Base-by-base conservation (phyloP, 2,329 filamentous ascomycete species). In the Curvularia eragrostidis region DNA sequence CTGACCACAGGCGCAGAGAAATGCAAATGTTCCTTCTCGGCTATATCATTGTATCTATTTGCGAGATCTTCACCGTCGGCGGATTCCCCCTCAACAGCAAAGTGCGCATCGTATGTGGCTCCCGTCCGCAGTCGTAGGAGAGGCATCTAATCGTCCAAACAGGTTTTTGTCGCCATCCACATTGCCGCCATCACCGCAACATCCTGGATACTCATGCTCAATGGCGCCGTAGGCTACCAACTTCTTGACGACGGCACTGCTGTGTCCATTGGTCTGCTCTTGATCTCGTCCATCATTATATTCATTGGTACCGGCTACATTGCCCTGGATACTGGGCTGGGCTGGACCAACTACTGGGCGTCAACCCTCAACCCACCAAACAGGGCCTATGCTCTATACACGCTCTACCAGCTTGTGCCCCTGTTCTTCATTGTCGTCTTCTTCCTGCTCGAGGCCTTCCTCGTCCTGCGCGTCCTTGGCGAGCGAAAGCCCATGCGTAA, bases 281-380 rank as follows among this genome's bases (percentile, higher is more conserved):
- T 89, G 49, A 80, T 80, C 41, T 97, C 94, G 13, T 89, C 90
- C 0, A 78, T 82, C 10, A 80, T 86, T 13, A 81, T 98, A 53
- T 91, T 98, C 70, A 82, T 98, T 61, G 95, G 95, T 56, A 96
- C 93, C 1, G 94, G 93, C 32, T 99, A 97, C 77, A 96, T 99
- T 72, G 91, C 93, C 12, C 88, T 99, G 61, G 95, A 99, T 75
- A 98, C 94, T 0, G 94, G 90, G 15, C 93, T 92, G 75, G 81
- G 83, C 64, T 98, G 91, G 88, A 97, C 94, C 0, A 85, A 85
- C 44, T 89, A 88, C 74, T 99, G 92, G 82, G 78, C 89, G 61
- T 78, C 67, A 5, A 78, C 77, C 1, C 69, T 81, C 59, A 79
- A 82, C 23, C 68, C 78, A 0, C 74, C 81, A 1, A 85, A 88